A percentile compares a stretch with the other conserved stretches of the same genome.
Conservation (phyloP, 345 rosid species). For the Populus pruinosa region DNA sequence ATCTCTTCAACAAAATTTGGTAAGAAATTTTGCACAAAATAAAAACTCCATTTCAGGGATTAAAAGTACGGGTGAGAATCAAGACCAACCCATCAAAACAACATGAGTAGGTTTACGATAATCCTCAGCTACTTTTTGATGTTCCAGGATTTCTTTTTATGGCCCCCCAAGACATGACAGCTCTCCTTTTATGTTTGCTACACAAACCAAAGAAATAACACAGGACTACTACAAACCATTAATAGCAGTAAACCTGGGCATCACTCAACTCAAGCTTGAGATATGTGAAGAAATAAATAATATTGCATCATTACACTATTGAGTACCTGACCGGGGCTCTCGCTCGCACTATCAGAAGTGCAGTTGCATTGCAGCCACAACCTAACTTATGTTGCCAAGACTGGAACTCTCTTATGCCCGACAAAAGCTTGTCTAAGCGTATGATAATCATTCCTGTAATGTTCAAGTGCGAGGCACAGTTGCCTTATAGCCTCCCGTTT, state of each 20-base stretch:
- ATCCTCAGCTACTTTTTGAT: neutral
- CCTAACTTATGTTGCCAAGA: slow-evolving; percentile 15
- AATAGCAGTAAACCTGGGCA: neutral
- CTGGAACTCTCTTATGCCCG: slow-evolving; percentile 24
- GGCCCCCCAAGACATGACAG: neutral
- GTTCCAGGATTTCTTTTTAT: neutral
- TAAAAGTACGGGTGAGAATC: neutral
- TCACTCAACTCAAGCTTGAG: neutral
- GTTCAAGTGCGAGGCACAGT: slow-evolving; percentile 27
- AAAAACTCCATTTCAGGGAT: neutral
- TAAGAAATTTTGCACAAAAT: too few relatives aligned
- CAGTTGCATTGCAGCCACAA: neutral
- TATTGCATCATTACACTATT: neutral
- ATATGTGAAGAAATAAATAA: neutral
- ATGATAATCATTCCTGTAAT: slow-evolving; percentile 26
- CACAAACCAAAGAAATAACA: neutral
- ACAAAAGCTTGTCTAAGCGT: slow-evolving; percentile 14
- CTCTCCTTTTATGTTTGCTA: neutral
- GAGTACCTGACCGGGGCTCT: neutral
- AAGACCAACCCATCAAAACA: neutral
- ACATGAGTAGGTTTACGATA: neutral
- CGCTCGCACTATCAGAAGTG: neutral
- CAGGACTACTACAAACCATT: neutral
- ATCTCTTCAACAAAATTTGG: too few relatives aligned
- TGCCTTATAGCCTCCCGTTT: slow-evolving; percentile 35